Percentiles rank a stretch among this genome's conserved stretches.
phyloP scores from a whole-genome alignment of 2,329 filamentous ascomycete genomes.

The Nemania sp. region DNA sequence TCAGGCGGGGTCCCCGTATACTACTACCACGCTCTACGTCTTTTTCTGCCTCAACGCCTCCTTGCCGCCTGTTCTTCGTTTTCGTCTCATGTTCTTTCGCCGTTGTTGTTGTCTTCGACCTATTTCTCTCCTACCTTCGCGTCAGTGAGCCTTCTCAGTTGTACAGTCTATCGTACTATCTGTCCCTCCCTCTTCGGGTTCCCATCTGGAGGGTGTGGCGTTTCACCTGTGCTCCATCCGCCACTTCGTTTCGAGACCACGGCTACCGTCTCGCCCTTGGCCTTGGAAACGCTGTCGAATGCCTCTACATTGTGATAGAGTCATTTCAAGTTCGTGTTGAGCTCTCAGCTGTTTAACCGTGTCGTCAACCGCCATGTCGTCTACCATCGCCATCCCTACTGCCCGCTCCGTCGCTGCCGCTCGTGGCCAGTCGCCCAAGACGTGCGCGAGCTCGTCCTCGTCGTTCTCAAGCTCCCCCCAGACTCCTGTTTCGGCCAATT shows the following conservation, averaged over 20 bases:
- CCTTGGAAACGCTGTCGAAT: constrained; percentile 12
- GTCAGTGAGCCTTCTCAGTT: not conserved
- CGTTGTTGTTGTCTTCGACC: constrained; percentile 8
- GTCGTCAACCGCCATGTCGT: constrained; percentile 57
- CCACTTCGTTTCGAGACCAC: constrained; percentile 24
- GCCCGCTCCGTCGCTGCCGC: constrained; percentile 44
- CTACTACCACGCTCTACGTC: no score
- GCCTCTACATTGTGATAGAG: constrained; percentile 1
- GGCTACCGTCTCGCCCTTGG: constrained; percentile 1
- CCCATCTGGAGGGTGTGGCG: constrained; percentile 8
- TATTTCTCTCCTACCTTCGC: not conserved
- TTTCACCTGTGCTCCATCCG: constrained; percentile 18
- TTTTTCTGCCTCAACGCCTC: no score
- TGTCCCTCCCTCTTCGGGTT: constrained; percentile 4
- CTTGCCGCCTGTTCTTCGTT: not conserved
- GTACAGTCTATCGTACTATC: not conserved
- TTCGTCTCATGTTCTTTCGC: constrained; percentile 4
- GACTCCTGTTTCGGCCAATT: constrained; percentile 48
- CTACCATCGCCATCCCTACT: constrained; percentile 70
- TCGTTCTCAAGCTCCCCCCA: constrained; percentile 62
- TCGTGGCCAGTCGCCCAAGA: constrained; percentile 50
- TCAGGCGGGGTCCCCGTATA: no score
- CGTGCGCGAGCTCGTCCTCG: constrained; percentile 56
- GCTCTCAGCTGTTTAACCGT: not conserved
- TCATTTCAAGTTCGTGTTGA: not conserved